Percentiles rank a stretch among this genome's conserved stretches.
These are phyloP conservation scores for Lasiodiplodia sp. DNA, from an alignment of 2,329 filamentous ascomycete genomes.

Conservation along the genomic window DNA sequence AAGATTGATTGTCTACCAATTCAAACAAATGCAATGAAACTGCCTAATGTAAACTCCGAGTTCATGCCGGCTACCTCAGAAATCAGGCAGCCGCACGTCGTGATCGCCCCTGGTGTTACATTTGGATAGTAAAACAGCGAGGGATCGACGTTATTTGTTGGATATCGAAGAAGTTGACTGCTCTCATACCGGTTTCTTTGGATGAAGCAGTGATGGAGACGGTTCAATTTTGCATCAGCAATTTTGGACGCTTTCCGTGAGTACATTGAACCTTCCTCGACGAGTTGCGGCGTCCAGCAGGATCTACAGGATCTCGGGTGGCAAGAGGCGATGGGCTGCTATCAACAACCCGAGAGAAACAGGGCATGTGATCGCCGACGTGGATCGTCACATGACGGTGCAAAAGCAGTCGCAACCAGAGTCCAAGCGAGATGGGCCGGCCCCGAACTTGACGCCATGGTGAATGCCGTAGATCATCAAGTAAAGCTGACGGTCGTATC, in stretches of 20 bases:
- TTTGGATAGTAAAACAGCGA: no score
- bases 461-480: slow-evolving; percentile 7
- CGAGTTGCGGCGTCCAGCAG: background rate
- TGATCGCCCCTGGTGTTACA: no score
- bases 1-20: background rate
- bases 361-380: no score
- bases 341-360: background rate
- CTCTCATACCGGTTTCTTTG: background rate
- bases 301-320: background rate
- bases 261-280: background rate
- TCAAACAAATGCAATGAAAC: background rate
- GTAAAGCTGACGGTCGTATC: background rate
- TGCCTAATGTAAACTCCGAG: background rate
- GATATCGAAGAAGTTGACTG: background rate
- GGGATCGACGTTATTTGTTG: background rate
- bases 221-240: background rate
- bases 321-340: no score
- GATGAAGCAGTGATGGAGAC: background rate
- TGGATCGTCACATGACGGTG: slow-evolving; percentile 9
- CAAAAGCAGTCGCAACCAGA: slow-evolving; percentile 13
- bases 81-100: background rate
- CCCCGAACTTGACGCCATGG: slow-evolving; percentile 17
- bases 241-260: background rate
- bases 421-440: slow-evolving; percentile 13
- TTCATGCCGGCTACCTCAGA: background rate